Evolutionary conservation across 192 early-diverging fungal genomes (phyloP).

Genomic region (Umbelopsis ramanniana): DNA sequence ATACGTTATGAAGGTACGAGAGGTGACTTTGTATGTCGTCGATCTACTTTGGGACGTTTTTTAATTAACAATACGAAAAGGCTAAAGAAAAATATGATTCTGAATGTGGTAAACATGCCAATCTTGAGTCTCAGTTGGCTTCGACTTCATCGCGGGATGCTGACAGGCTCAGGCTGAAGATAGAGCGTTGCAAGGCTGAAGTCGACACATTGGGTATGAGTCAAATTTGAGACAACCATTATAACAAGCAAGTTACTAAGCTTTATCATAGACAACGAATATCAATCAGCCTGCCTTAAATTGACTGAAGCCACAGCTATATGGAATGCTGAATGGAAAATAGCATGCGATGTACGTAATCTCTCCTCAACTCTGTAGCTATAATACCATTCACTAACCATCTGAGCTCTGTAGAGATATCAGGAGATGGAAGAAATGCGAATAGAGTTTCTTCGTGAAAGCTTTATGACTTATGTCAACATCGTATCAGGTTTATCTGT

Average conservation of each 20-base stretch:
- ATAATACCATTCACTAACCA: not conserved
- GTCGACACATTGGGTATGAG: slow-evolving; percentile 28
- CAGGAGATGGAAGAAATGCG: slow-evolving; percentile 76
- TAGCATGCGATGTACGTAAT: slow-evolving; percentile 57
- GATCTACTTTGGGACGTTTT: not conserved
- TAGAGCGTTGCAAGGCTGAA: slow-evolving; percentile 27
- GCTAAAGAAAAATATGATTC: slow-evolving; percentile 58
- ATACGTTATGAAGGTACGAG: slow-evolving; percentile 48
- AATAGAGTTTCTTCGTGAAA: slow-evolving; percentile 67
- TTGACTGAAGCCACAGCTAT: slow-evolving; percentile 48
- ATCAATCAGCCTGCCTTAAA: slow-evolving; percentile 53
- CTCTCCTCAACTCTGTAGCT: not conserved
- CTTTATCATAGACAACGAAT: slow-evolving; percentile 50
- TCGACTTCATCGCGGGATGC: slow-evolving; percentile 19
- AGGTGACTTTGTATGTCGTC: not conserved
- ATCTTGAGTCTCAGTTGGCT: slow-evolving; percentile 42
- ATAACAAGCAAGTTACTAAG: not conserved
- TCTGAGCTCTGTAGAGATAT: slow-evolving; percentile 43
- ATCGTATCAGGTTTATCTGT: slow-evolving; percentile 71
- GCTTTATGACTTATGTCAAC: slow-evolving; percentile 76
- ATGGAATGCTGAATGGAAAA: slow-evolving; percentile 59
- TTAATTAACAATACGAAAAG: slow-evolving; percentile 8
- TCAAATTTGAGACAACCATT: not conserved
- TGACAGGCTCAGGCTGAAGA: slow-evolving; percentile 26
- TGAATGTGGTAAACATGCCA: slow-evolving; percentile 55